phyloP scores from a whole-genome alignment of 495 filamentous ascomycete genomes.

The Lentithecium fluviatile region DNA sequence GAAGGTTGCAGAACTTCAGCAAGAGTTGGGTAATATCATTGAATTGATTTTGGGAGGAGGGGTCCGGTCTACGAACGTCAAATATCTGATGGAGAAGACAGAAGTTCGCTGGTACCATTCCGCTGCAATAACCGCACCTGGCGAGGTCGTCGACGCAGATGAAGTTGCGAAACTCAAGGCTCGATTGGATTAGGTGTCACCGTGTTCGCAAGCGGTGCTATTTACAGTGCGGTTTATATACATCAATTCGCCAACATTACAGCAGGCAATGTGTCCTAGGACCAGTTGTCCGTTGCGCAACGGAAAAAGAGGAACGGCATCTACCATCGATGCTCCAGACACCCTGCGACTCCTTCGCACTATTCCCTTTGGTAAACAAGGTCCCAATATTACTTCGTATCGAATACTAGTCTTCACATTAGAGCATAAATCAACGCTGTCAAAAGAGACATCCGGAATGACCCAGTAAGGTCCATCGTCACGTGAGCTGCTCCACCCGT shows the following conservation, averaged over 20 bases:
- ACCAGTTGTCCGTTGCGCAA: no score
- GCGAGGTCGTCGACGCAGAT: slow-evolving; percentile 23
- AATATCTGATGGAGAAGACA: slow-evolving; percentile 35
- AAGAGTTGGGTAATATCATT: slow-evolving; percentile 10
- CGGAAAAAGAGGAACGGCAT: no score
- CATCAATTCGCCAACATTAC: not conserved
- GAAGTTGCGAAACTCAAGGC: slow-evolving; percentile 16
- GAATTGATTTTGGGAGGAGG: slow-evolving; percentile 46
- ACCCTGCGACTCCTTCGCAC: no score
- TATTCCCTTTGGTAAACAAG: no score
- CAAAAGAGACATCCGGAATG: slow-evolving; percentile 21
- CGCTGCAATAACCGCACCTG: slow-evolving; percentile 39
- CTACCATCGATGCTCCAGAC: no score
- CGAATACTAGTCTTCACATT: slow-evolving; percentile 3
- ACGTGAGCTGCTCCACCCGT: slow-evolving; percentile 11
- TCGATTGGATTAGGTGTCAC: not conserved
- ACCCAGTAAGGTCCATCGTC: not conserved
- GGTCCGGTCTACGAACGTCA: slow-evolving; percentile 45
- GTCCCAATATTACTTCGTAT: no score
- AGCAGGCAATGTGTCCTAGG: not conserved
- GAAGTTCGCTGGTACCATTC: slow-evolving; percentile 45
- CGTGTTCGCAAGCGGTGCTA: not conserved
- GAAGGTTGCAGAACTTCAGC: slow-evolving; percentile 27
- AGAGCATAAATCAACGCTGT: slow-evolving; percentile 22
- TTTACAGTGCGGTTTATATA: not conserved